Base-by-base conservation (phyloP, 345 rosid species). In the Noccaea bulbosa region DNA sequence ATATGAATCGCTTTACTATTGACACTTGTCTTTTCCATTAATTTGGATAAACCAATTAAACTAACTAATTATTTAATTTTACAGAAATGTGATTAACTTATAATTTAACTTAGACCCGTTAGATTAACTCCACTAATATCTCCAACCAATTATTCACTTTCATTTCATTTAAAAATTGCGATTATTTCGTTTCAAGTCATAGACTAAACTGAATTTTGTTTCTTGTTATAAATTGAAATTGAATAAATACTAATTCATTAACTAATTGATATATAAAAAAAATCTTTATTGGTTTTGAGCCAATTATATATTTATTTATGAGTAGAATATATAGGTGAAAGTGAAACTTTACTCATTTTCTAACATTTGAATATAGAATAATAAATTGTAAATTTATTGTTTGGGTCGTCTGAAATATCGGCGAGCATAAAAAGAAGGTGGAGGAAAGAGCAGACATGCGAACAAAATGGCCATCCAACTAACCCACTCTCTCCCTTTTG, bases 401-500 rank as follows among this genome's bases (percentile, higher is more conserved):
- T 73, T 9, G 37, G 51, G 62, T 59, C 14, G 56, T 67, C 73
- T 55, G 52, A 11, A 51, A 14, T 10, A 11, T 22, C 3, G 78
- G 78, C 2, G 49, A 68, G 70, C 70, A 75, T 62, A 69, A 69
- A 69, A 75, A 75, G 79, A 75, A 69, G 79, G 74, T 75, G 64
- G 73, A 73, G 77, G 17, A 65, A 69, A 52, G 69, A 74, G 65
- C n/a, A 75, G 60, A 69, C 59, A 75, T 69, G 75, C 75, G 70
- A 75, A 69, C 79, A 75, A 75, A 69, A 75, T 75, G 79, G 79
- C 52, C 60, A 69, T 69, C 49, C 79, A 75, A 75, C 79, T 69
- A 75, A 75, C 75, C 75, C 79, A 75, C 75, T 74, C 78, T 39
- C 78, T 51, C 22, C 49, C 50, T 60, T 61, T 38, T 75, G 65